A percentile compares a stretch with the other conserved stretches of the same genome.
Evolutionary conservation across 2,329 filamentous ascomycete genomes (phyloP).

Genomic region (Akanthomyces uredinophilus): DNA sequence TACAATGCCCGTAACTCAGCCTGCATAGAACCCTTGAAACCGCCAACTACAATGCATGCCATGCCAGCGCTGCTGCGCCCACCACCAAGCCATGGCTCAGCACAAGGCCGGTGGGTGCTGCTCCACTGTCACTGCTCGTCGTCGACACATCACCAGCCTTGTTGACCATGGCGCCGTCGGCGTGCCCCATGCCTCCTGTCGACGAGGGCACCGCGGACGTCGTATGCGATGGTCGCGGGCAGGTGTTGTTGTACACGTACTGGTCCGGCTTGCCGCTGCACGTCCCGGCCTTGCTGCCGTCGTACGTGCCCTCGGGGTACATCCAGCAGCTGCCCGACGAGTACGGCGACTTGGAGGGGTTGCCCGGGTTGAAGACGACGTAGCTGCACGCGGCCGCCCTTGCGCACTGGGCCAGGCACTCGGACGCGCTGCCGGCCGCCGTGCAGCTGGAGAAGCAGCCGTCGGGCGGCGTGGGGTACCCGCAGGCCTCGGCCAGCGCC

Average conservation of each 20-base stretch:
- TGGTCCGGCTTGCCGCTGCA: constrained; percentile 23
- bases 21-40: too few species aligned
- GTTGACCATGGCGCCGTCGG: too few species aligned
- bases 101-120: too few species aligned
- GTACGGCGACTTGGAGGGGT: constrained; percentile 21
- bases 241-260: constrained; percentile 27
- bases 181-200: neutral
- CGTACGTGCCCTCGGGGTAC: constrained; percentile 25
- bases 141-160: too few species aligned
- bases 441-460: constrained; percentile 22
- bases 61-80: too few species aligned
- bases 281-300: constrained; percentile 18
- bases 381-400: constrained; percentile 24
- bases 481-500: constrained; percentile 26
- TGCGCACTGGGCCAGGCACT: constrained; percentile 24
- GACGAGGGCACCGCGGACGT: constrained; percentile 5
- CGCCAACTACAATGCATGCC: too few species aligned
- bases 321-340: constrained; percentile 26
- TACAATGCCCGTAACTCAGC: too few species aligned
- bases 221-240: constrained; percentile 23
- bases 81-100: too few species aligned
- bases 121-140: too few species aligned
- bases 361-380: constrained; percentile 23
- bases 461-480: constrained; percentile 23
- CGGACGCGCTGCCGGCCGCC: constrained; percentile 20